Base-by-base conservation (phyloP, 2,329 filamentous ascomycete species). In the Nannizziopsis barbatae region DNA sequence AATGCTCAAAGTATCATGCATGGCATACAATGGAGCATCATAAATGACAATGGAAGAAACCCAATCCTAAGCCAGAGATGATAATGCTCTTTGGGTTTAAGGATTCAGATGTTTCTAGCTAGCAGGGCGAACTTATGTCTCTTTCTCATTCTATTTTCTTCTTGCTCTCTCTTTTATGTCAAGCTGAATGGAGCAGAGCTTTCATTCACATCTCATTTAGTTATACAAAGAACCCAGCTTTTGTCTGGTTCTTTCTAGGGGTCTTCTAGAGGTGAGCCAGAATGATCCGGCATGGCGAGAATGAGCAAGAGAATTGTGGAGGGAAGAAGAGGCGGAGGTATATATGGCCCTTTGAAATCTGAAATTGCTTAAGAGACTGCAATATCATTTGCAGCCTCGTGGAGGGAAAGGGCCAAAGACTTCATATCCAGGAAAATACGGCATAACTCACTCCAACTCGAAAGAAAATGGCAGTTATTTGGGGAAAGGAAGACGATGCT, bases 391-490 rank as follows among this genome's bases (percentile, higher is more conserved):
- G 33, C 33, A 36, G 11, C n/a, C n/a, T n/a, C n/a, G n/a, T n/a
- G 33, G 5, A 5, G 33, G 5, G 33, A 36, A 36, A 36, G 33
- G 33, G 4, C 33, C 12, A 39, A 17, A 15, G 36, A 18, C 36
- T 18, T 39, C 36, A 5, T 39, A 39, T 39, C 36, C 36, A 39
- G 36, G 14, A 39, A 39, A 39, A 39, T 39, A 39, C 36, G 20
- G 14, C 36, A 39, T 39, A 39, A 15, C 36, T 40, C n/a, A n/a
- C n/a, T 32, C 45, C 8, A 32, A 20, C 37, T 46, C 38, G 15
- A 48, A 42, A 22, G 20, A 22, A 48, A 48, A 48, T 48, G 45
- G 45, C 45, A 48, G 45, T 38, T 18, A 42, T 48, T 48, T 48
- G 38, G 45, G 44, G 22, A 27, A 48, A 48, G 14, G 45, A 48